phyloP scores from a whole-genome alignment of 2,329 filamentous ascomycete genomes.

The Aspergillus caelatus region DNA sequence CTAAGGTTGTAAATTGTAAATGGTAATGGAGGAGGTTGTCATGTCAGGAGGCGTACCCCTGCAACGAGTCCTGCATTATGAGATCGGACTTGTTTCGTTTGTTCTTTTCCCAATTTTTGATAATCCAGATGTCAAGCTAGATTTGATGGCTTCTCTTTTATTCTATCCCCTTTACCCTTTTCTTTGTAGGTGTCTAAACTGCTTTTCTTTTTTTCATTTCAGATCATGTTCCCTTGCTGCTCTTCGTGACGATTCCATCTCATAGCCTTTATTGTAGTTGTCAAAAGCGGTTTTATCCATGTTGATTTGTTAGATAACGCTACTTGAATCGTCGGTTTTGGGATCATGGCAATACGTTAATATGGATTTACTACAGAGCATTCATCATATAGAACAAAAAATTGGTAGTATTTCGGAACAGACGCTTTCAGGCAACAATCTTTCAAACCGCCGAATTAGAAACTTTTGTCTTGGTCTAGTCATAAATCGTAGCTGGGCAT shows the following conservation, averaged over 20 bases:
- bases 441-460: not conserved
- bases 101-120: constrained; percentile 11
- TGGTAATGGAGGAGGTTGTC: constrained; percentile 19
- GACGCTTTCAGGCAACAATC: not conserved
- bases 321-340: not conserved
- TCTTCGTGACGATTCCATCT: constrained; percentile 11
- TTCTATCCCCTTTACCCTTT: constrained; percentile 2
- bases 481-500: not conserved
- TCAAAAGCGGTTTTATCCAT: constrained; percentile 5
- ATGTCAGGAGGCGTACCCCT: constrained; percentile 20
- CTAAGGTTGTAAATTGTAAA: constrained; percentile 50
- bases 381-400: not conserved
- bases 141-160: constrained; percentile 7
- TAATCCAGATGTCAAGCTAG: constrained; percentile 5
- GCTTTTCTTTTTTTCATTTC: constrained; percentile 1
- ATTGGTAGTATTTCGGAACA: not conserved
- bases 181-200: constrained; percentile 13
- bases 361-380: not conserved
- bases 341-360: not conserved
- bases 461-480: not conserved
- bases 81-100: constrained; percentile 22
- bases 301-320: not conserved
- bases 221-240: constrained; percentile 3
- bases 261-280: constrained; percentile 4
- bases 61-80: constrained; percentile 26